Evolutionary conservation across 2,329 filamentous ascomycete species (phyloP), one percentile per base, ranked within the genome.

Genomic region (Epichloe elymi): DNA sequence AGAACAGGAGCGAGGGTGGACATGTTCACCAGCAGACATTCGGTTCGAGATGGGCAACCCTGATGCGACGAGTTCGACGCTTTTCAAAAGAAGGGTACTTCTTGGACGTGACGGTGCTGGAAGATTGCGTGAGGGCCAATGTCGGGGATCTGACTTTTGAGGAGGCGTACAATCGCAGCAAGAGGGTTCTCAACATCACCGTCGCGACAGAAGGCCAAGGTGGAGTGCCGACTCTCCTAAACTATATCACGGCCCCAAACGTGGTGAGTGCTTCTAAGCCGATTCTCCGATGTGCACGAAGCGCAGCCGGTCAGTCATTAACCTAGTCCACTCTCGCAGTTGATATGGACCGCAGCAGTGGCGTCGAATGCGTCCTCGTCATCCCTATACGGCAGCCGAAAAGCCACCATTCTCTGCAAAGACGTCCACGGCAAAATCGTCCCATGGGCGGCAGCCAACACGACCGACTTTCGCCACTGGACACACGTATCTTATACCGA

Each of bases 171-270:
- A 79, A 83, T 48, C 80, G 82, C 54, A 95, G 88, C 39, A 93
- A 93, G 62, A 76, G 88, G 48, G 82, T 95, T 3, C 71, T 97
- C 58, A 96, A 96, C 63, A 96, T 97, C 56, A 95, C 89, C 0
- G 83, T 96, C 20, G 86, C 86, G 0, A 87, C 85, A 1, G 82
- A 81, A 20, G 81, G 80, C 5, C 80, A 83, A 54, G 82, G 80
- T 14, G 88, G 87, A 36, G 81, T 91, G 1, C 90, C 90, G 2
- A 89, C 85, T 45, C 70, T 96, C 35, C 76, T 97, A 36, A 97
- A 96, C 66, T 93, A 96, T 63, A 75, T 96, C 48, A 96, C 90
- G 2, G 87, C 91, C 3, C 91, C 91, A 3, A 91, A 96, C 62
- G 89, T 96, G 60, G 86, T 89, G 76, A 57, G 85, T 82, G 17